Percentiles rank a stretch among this genome's conserved stretches.
phyloP scores from a whole-genome alignment of 495 filamentous ascomycete species.

The Rostrohypoxylon terebratum region DNA sequence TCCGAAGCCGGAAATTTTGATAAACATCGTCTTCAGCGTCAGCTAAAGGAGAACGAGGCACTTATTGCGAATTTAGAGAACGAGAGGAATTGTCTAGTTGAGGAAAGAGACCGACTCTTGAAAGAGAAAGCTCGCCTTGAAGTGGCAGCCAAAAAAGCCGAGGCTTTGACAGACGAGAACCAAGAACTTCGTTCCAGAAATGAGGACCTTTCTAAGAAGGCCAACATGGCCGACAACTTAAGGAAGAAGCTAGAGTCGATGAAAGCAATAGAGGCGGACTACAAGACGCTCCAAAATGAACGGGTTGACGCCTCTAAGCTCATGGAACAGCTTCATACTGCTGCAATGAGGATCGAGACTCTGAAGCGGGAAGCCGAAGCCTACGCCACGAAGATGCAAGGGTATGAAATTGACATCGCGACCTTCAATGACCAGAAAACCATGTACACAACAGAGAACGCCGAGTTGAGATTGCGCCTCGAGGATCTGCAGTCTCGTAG shows the following conservation, averaged over 20 bases:
- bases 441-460: slow-evolving; percentile 43
- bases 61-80: slow-evolving; percentile 55
- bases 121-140: slow-evolving; percentile 61
- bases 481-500: slow-evolving; percentile 44
- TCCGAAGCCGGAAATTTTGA: slow-evolving; percentile 50
- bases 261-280: slow-evolving; percentile 50
- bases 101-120: slow-evolving; percentile 54
- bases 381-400: slow-evolving; percentile 49
- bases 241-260: slow-evolving; percentile 78
- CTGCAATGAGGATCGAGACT: slow-evolving; percentile 45
- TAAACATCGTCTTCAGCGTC: slow-evolving; percentile 46
- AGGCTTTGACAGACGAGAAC: slow-evolving; percentile 64
- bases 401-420: slow-evolving; percentile 50
- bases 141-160: slow-evolving; percentile 57
- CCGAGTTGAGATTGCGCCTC: slow-evolving; percentile 42
- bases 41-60: slow-evolving; percentile 46
- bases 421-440: slow-evolving; percentile 47
- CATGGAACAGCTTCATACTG: slow-evolving; percentile 58
- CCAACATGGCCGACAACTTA: slow-evolving; percentile 79
- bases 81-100: slow-evolving; percentile 55
- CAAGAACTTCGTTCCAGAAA: slow-evolving; percentile 77
- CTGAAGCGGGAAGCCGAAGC: slow-evolving; percentile 47
- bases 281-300: slow-evolving; percentile 58
- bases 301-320: slow-evolving; percentile 59
- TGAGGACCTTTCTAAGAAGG: slow-evolving; percentile 80